Conservation (phyloP, 352 stramenopile genomes). For the Phytophthora niederhauseri region DNA sequence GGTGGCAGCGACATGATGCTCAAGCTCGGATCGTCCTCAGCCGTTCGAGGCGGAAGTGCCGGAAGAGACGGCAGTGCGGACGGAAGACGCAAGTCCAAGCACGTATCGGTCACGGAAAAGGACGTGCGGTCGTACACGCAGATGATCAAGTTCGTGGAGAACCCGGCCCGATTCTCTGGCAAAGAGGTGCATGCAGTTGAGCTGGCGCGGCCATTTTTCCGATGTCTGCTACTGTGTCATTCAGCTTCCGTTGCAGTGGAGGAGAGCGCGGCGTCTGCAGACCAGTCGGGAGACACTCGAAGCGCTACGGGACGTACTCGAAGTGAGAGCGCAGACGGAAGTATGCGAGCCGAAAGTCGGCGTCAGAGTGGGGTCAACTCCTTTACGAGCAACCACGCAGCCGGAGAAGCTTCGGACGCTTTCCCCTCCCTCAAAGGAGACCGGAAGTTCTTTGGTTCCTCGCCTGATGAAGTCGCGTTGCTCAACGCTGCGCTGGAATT, state of each 20-base stretch:
- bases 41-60: conserved; percentile 8
- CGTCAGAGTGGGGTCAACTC: conserved; percentile 33
- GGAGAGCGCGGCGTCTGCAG: conserved; percentile 27
- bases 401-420: conserved; percentile 31
- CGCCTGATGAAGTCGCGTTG: conserved; percentile 82
- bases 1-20: conserved; percentile 27
- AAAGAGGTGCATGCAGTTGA: conserved; percentile 67
- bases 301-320: conserved; percentile 17
- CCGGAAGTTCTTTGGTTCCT: conserved; percentile 77
- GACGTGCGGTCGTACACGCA: conserved; percentile 71
- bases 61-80: conserved; percentile 22
- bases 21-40: conserved; percentile 18
- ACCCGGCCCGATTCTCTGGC: conserved; percentile 47
- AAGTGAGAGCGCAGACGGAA: conserved; percentile 28
- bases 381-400: conserved; percentile 29
- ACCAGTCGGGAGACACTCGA: conserved; percentile 9
- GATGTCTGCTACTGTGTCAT: conserved; percentile 82
- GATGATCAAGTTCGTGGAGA: conserved; percentile 73
- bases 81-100: conserved; percentile 36
- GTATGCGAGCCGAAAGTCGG: conserved; percentile 29
- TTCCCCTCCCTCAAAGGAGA: conserved; percentile 43
- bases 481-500: conserved; percentile 83
- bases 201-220: conserved; percentile 77
- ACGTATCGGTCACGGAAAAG: conserved; percentile 67
- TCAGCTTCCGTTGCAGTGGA: conserved; percentile 71